Evolutionary conservation across 2,329 filamentous ascomycete genomes (phyloP), one percentile per base, ranked within the genome.

Genomic region (Curvularia hawaiiensis): DNA sequence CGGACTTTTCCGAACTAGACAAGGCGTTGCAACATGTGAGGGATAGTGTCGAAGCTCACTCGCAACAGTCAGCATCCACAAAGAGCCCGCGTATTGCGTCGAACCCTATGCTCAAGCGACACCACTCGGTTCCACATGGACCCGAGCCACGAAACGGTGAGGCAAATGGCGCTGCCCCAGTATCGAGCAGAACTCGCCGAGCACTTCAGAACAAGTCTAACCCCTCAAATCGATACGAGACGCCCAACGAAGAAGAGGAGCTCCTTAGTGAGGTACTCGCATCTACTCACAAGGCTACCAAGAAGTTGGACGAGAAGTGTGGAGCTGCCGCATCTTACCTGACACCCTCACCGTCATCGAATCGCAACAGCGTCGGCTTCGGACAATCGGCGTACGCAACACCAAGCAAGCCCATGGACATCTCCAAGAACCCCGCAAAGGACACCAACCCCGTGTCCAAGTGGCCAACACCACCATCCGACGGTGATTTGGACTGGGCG

Each of bases 401-500:
- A 33, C 84, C 88, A 2, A 86, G 89, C 9, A 91, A 89, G 75
- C 90, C 91, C 11, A 77, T 93, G 62, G 84, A 90, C 64, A 86
- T 91, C 53, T 82, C 83, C 69, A 74, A 75, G 54, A 58, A 63
- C 30, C 69, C 59, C 20, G 49, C 58, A 59, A 76, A 84, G 63
- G 78, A 82, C 53, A 72, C 79, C 54, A 79, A 80, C 22, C 78
- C 73, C 33, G 73, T 82, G 53, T 83, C 87, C 39, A 95, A 97
- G 78, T 97, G 93, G 90, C 94, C 93, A 3, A 98, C 95, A 16
- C 95, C 95, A 22, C 94, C 95, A 3, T 97, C 97, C 67, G 93
- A 97, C 71, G 93, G 96, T 68, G 88, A 88, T 62, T 53, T 51
- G 39, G 93, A 97, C 74, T 98, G 93, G 94, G 92, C 90, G 18